Conservation (phyloP, 345 rosid genomes). For the Crucihimalaya himalaica region DNA sequence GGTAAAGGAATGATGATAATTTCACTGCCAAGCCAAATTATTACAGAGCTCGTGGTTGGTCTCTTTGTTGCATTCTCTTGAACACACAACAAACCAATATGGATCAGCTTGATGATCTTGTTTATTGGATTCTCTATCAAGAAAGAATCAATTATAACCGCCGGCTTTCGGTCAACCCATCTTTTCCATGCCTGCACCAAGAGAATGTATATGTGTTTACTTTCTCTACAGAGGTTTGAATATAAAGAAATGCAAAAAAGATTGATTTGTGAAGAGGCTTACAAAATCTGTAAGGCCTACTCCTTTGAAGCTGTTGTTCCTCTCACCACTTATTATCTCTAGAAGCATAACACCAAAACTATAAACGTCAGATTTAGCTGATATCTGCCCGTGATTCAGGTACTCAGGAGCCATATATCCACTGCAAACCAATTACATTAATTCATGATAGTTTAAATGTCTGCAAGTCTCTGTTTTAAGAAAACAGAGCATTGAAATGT, state of each 20-base stretch:
- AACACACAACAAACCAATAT: conserved; percentile 53
- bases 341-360: conserved; percentile 52
- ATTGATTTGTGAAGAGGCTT: conserved; percentile 10
- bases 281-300: conserved; percentile 35
- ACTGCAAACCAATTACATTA: conserved; percentile 25
- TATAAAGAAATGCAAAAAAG: conserved; percentile 17
- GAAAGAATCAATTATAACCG: conserved; percentile 42
- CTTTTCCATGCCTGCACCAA: conserved; percentile 52
- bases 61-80: conserved; percentile 45
- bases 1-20: conserved; percentile 41
- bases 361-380: conserved; percentile 49
- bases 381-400: conserved; percentile 41
- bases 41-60: conserved; percentile 48
- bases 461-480: no score
- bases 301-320: conserved; percentile 22
- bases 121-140: conserved; percentile 13
- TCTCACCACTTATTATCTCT: conserved; percentile 29
- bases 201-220: background rate
- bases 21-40: conserved; percentile 48
- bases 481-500: no score
- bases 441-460: background rate
- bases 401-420: conserved; percentile 67
- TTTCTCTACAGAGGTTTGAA: background rate
- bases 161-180: conserved; percentile 49
- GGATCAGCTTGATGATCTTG: conserved; percentile 30